These are phyloP conservation scores for Condylostoma magnum DNA, from an alignment of 169 alveolate genomes.

Conservation along the genomic window DNA sequence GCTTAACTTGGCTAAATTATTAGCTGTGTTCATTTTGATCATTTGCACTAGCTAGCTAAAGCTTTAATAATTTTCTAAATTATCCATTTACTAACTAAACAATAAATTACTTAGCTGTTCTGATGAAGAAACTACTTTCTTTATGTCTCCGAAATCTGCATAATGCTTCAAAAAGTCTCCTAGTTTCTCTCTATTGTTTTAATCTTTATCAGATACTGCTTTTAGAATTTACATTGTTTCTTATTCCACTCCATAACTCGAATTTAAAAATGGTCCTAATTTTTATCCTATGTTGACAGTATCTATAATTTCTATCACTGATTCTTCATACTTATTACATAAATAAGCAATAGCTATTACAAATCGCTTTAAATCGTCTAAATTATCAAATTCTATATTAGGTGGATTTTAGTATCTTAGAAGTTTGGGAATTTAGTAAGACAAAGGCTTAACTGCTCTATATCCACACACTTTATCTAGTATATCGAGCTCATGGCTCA, in stretches of 20 bases:
- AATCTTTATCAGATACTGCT: not conserved
- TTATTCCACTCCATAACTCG: not conserved
- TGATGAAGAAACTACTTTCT: not conserved
- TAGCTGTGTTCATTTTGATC: no score
- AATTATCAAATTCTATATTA: conserved; percentile 22
- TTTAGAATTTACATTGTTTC: not conserved
- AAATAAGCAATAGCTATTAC: conserved; percentile 33
- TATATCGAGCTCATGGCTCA: conserved; percentile 32
- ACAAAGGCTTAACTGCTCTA: conserved; percentile 43
- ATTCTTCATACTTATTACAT: conserved; percentile 38
- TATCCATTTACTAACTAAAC: no score
- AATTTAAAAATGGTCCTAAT: conserved; percentile 41
- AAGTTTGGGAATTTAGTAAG: conserved; percentile 43
- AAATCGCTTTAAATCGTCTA: conserved; percentile 19
- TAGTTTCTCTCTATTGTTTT: not conserved
- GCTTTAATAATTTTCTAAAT: no score
- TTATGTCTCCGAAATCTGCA: conserved; percentile 5
- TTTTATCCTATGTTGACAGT: conserved; percentile 56
- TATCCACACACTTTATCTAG: conserved; percentile 56
- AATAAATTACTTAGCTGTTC: no score
- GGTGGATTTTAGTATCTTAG: conserved; percentile 36
- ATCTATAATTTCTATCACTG: conserved; percentile 47
- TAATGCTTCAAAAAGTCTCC: not conserved
- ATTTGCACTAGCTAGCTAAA: no score
- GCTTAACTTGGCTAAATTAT: no score